Evolutionary conservation across 768 basidiomycete genomes (phyloP).

Genomic region (Lentinula edodes): DNA sequence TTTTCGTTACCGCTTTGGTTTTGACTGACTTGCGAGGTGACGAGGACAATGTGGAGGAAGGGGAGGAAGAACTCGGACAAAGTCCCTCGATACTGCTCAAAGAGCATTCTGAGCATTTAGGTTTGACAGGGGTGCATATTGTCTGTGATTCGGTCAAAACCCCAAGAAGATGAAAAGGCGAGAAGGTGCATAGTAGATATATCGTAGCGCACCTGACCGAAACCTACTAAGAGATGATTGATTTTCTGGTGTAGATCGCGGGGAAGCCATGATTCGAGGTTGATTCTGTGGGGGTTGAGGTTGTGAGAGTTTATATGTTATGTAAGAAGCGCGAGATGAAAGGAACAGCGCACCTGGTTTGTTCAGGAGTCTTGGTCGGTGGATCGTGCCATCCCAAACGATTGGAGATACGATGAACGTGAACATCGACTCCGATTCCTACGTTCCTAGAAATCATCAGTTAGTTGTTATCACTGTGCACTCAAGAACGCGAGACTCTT

Average conservation of each 20-base stretch:
- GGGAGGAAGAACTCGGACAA: conserved; percentile 45
- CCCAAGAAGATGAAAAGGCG: background rate
- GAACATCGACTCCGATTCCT: conserved; percentile 94
- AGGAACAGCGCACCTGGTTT: no score
- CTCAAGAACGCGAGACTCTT: no score
- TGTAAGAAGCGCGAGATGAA: no score
- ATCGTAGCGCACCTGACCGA: conserved; percentile 67
- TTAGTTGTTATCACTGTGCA: no score
- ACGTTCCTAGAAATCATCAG: conserved; percentile 47
- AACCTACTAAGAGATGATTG: conserved; percentile 77
- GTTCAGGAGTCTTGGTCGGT: conserved; percentile 80
- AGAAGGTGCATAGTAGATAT: background rate
- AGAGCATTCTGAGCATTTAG: conserved; percentile 42
- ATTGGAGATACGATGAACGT: conserved; percentile 95
- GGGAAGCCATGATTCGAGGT: conserved; percentile 82
- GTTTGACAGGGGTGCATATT: conserved; percentile 42
- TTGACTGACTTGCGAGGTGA: background rate
- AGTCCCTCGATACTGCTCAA: conserved; percentile 30
- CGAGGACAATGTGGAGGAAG: conserved; percentile 1
- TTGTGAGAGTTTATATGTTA: no score
- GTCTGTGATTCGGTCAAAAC: conserved; percentile 23
- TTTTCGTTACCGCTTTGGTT: background rate
- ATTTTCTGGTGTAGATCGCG: conserved; percentile 67
- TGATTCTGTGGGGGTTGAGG: conserved; percentile 44
- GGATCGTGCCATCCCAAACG: conserved; percentile 88